Evolutionary conservation across 495 filamentous ascomycete species (phyloP), one percentile per base, ranked within the genome.

Genomic region (Geopyxis carbonaria): DNA sequence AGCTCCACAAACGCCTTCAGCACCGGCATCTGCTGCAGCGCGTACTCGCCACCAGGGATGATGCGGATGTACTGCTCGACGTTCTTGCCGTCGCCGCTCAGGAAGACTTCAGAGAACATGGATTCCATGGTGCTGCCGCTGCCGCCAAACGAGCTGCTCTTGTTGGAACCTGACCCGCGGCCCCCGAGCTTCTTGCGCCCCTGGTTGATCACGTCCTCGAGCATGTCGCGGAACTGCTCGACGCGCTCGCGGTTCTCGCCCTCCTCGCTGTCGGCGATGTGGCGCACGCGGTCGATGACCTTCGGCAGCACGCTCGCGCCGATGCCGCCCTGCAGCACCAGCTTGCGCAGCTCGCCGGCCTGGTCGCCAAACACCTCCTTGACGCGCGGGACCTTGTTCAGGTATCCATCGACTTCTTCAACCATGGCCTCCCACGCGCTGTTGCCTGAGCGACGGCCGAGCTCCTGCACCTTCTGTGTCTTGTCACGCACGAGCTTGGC

Each of bases 301-400:
- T 10, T 58, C 43, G 22, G 66, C 60, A 43, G 76, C 72, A 16
- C 71, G 69, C 13, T n/a, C 2, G 20, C 39, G n/a, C 6, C 15
- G 8, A 36, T 9, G 6, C 44, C 44, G 7, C 37, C 31, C 1
- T 25, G 15, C 10, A 42, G 21, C 8, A 31, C 40, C 24, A 24
- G 7, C 43, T 65, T 49, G 60, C 76, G 78, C 45, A 81, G 50
- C 0, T 61, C 27, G 22, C 72, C 68, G 11, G 58, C 62, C 50
- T 81, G 78, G 33, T 72, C 55, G 53, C 72, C 70, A 5, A 79
- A 49, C 24, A 79, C 41, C 52, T 76, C 48, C 62, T 76, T 78
- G 43, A 77, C 57, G 57, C 72, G 52, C 4, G 75, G 75, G 45
- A 62, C 73, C 63, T 78, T 76, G 35, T 80, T 74, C 2, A 79